A percentile compares a stretch with the other conserved stretches of the same genome.
Conservation (phyloP, 139 green algal genomes). For the Trebouxia sp. region DNA sequence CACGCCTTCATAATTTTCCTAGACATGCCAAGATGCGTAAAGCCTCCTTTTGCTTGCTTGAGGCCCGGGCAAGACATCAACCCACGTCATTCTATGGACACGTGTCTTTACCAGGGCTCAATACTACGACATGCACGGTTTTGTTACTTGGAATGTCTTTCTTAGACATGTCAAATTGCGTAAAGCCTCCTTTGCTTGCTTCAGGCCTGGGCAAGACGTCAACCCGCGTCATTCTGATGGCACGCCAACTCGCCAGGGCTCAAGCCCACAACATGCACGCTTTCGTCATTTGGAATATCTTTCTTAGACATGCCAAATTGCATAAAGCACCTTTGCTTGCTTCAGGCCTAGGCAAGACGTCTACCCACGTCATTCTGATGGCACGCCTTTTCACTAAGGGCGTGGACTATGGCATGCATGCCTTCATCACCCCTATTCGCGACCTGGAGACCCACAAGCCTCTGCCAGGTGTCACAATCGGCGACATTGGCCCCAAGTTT, state of each 20-base stretch:
- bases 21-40: too few species aligned
- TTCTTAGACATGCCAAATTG: neutral
- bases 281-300: too few species aligned
- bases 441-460: slow-evolving; percentile 78
- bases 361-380: slow-evolving; percentile 91
- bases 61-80: too few species aligned
- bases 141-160: too few species aligned
- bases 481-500: slow-evolving; percentile 96
- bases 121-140: too few species aligned
- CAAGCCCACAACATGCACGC: slow-evolving; percentile 83
- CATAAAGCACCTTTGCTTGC: neutral
- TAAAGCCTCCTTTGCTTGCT: neutral
- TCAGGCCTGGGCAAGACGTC: slow-evolving; percentile 53
- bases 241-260: slow-evolving; percentile 72
- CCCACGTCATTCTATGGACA: too few species aligned
- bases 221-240: slow-evolving; percentile 92
- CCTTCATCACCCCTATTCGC: slow-evolving; percentile 87
- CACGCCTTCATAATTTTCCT: too few species aligned
- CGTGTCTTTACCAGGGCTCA: too few species aligned
- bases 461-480: slow-evolving; percentile 85
- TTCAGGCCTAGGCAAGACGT: slow-evolving; percentile 88
- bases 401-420: slow-evolving; percentile 84
- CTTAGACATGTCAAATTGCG: too few species aligned
- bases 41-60: too few species aligned
- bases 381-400: slow-evolving; percentile 77